Evolutionary conservation across 1,139 yeast genomes (phyloP), one percentile per base, ranked within the genome.

Genomic region (Sugiyamaella sp.): DNA sequence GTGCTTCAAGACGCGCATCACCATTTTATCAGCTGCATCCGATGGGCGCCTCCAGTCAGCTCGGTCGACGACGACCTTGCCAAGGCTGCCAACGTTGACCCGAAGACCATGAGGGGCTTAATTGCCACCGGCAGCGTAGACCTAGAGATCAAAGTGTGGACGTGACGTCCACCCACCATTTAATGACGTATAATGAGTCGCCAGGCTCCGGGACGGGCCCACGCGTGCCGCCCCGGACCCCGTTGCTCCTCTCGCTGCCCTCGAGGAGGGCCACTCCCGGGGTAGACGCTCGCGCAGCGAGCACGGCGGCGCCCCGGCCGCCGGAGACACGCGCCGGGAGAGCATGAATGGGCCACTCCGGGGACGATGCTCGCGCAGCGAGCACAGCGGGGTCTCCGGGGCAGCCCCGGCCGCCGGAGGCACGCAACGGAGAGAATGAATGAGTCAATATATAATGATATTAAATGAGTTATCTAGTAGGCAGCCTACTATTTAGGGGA

Each of bases 91-190:
- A 40, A 37, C 16, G 35, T 17, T 10, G 53, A 55, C 35, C 50
- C 57, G 21, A 57, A 59, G 10, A 58, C 57, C 43, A 61, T 68
- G 49, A 58, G 74, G 38, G 69, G 73, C 49, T 67, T 70, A 12
- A 57, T 89, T 66, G 96, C 85, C 6, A 86, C 97, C 0, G 99
- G 98, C 0, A 84, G 95, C 1, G 80, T 85, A 2, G 98, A 93
- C 66, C 74, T 86, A 29, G 85, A 91, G 0, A 86, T 93, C 54
- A 89, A 88, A 64, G 74, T 93, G 4, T 93, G 99, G 99, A 57
- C 59, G 40, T 63, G 46, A 57, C n/a, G 3, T 12, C 25, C 24
- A 19, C n/a, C 3, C n/a, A 6, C 16, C 47, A 17, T 17, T 21
- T 32, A 29, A 32, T 3, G 22, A 19, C 32, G 47, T 44, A 40